Percentiles rank a stretch among this genome's conserved stretches.
phyloP scores from a whole-genome alignment of 108 stramenopile genomes.

The Cyclotella atomus region DNA sequence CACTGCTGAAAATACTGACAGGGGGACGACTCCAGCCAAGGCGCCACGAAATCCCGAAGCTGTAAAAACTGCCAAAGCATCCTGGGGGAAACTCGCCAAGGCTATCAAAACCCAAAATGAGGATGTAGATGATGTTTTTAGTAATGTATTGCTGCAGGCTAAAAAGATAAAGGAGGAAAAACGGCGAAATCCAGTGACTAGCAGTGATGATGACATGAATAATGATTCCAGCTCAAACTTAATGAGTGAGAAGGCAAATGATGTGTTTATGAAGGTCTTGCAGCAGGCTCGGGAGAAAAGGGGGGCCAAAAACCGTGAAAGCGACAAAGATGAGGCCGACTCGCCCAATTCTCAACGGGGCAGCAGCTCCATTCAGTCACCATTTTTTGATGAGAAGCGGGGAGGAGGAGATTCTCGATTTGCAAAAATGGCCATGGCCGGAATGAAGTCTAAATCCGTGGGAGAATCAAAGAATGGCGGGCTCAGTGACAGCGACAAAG shows the following conservation, averaged over 20 bases:
- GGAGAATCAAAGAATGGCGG: not conserved
- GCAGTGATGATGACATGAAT: not conserved
- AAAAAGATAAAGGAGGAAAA: conserved; percentile 11
- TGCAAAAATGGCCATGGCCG: too few relatives aligned
- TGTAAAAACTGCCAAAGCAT: not conserved
- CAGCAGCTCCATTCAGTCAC: not conserved
- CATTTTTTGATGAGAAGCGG: too few relatives aligned
- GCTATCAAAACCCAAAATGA: not conserved
- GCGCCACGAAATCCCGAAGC: not conserved
- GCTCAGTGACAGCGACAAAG: not conserved
- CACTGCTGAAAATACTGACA: not conserved
- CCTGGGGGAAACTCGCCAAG: not conserved
- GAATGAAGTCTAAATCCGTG: not conserved
- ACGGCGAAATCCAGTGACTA: not conserved
- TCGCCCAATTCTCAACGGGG: not conserved
- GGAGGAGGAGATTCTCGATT: too few relatives aligned
- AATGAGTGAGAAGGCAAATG: not conserved
- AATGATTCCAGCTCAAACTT: too few relatives aligned
- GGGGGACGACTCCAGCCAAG: not conserved
- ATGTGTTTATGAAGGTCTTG: not conserved
- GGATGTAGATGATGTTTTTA: conserved; percentile 4
- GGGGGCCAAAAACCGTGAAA: not conserved
- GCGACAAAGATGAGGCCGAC: not conserved
- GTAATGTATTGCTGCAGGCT: not conserved
- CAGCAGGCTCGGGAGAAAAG: not conserved